Conservation (phyloP, 2,329 filamentous ascomycete species). For the Aureobasidium namibiae region DNA sequence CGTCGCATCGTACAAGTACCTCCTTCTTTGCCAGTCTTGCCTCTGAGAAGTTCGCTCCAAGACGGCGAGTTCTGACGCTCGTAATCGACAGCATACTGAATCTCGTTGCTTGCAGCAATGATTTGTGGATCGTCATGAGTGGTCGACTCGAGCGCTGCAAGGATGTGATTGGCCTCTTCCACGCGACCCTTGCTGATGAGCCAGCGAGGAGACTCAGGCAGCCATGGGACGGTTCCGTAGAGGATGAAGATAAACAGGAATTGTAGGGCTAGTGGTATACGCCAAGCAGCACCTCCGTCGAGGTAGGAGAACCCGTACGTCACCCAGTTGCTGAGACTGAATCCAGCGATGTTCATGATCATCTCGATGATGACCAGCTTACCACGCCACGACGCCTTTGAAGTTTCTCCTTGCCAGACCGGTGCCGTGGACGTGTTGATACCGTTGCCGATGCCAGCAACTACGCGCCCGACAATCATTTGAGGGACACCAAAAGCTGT, state of each 20-base stretch:
- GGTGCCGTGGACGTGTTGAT: conserved; percentile 42
- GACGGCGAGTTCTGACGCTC: conserved; percentile 42
- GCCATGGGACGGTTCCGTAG: conserved; percentile 37
- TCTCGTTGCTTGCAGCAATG: conserved; percentile 36
- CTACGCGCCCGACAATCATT: conserved; percentile 44
- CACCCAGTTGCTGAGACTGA: conserved; percentile 35
- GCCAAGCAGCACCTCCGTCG: conserved; percentile 35
- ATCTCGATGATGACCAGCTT: conserved; percentile 30
- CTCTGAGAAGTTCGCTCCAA: conserved; percentile 43
- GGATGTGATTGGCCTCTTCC: conserved; percentile 40
- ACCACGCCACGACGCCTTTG: conserved; percentile 33
- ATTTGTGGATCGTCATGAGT: conserved; percentile 38
- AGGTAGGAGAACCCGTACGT: conserved; percentile 38
- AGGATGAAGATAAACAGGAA: conserved; percentile 42
- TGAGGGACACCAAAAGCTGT: conserved; percentile 36
- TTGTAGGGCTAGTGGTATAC: conserved; percentile 41
- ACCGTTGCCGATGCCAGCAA: conserved; percentile 43
- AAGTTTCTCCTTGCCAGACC: conserved; percentile 45
- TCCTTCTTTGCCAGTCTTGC: conserved; percentile 34
- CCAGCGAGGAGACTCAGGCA: conserved; percentile 42
- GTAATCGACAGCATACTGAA: conserved; percentile 36
- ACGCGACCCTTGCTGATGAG: conserved; percentile 37
- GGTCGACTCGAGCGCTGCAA: conserved; percentile 41
- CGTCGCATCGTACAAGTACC: conserved; percentile 44
- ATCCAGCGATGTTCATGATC: conserved; percentile 44